Base-by-base conservation (phyloP, 2,329 filamentous ascomycete species). In the Biscogniauxia sp. region DNA sequence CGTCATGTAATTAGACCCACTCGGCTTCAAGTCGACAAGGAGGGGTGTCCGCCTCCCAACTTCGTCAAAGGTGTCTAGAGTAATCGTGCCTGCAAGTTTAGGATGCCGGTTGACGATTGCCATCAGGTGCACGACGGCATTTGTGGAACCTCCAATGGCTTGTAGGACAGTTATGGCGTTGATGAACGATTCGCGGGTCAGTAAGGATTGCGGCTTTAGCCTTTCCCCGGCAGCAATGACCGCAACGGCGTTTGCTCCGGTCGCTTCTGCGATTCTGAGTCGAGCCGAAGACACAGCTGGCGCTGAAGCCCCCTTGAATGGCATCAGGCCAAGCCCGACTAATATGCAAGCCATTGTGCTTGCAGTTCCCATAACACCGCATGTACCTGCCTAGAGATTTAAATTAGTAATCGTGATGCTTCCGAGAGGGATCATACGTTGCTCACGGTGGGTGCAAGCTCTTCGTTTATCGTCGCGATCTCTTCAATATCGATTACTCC, bases 281-380 rank as follows among this genome's bases (percentile, higher is more conserved):
- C 94, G 92, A 0, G 90, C 82, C 0, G 91, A 90, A 0, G 89
- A 92, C 3, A 89, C 87, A 0, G 92, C 92, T 0, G 92, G 90
- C 0, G 90, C 92, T 0, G 90, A 90, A 0, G 91, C 91, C 0
- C 90, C 92, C 5, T 87, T 86, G 7, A 93, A 88, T 0, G 93
- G 82, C 61, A 91, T 89, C 66, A 96, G 80, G n/a, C 92, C 92
- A 68, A 96, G 87, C 0, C 87, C 91, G 63, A 92, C 91, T 20
- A 93, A 89, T 17, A 92, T 85, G 5, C 90, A 93, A 1, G 91
- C 90, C 91, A 96, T 94, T 1, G 92, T 96, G 70, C 92, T 94
- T 6, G 92, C 92, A 0, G 92, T 96, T 65, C 92, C 95, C 92
- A 96, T 96, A 19, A 93, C 92, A 53, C 92, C 92, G 65, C 92